A percentile compares a stretch with the other conserved stretches of the same genome.
phyloP scores from a whole-genome alignment of 2,329 filamentous ascomycete genomes.

The Fusarium pininemorale region DNA sequence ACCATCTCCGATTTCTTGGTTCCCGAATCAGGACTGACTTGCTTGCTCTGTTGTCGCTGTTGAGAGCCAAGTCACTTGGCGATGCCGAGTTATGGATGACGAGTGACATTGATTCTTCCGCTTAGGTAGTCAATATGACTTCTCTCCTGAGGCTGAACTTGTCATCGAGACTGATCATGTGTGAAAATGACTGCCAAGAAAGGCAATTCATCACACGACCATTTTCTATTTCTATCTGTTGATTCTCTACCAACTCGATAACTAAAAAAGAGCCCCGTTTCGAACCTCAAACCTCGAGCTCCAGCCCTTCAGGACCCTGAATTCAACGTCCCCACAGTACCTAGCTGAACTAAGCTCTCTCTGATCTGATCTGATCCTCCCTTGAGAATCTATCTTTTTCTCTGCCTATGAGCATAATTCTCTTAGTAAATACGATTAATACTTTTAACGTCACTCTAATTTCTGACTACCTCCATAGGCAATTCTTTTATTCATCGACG shows the following conservation, averaged over 20 bases:
- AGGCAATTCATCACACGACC: constrained; percentile 17
- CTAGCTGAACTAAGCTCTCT: constrained; percentile 8
- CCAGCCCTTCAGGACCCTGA: constrained; percentile 16
- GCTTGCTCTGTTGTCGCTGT: background rate
- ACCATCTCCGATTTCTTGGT: constrained; percentile 14
- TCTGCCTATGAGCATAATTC: background rate
- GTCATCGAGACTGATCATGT: background rate
- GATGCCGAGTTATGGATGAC: constrained; percentile 6
- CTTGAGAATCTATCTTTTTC: background rate
- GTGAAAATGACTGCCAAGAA: constrained; percentile 8
- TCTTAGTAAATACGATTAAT: background rate
- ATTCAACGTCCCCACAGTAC: constrained; percentile 21
- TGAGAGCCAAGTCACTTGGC: background rate
- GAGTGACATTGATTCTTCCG: background rate
- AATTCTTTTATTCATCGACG: background rate
- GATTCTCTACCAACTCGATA: background rate
- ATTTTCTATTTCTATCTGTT: background rate
- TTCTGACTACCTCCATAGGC: background rate
- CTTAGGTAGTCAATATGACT: background rate
- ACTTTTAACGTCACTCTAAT: background rate
- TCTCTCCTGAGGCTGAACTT: background rate
- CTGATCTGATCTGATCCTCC: background rate
- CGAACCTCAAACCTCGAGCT: constrained; percentile 14
- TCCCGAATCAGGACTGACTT: constrained; percentile 9
- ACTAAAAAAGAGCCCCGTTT: background rate